Percentiles rank a stretch among this genome's conserved stretches.
phyloP scores from a whole-genome alignment of 805 yeast species.

The Citeromyces matritensis region DNA sequence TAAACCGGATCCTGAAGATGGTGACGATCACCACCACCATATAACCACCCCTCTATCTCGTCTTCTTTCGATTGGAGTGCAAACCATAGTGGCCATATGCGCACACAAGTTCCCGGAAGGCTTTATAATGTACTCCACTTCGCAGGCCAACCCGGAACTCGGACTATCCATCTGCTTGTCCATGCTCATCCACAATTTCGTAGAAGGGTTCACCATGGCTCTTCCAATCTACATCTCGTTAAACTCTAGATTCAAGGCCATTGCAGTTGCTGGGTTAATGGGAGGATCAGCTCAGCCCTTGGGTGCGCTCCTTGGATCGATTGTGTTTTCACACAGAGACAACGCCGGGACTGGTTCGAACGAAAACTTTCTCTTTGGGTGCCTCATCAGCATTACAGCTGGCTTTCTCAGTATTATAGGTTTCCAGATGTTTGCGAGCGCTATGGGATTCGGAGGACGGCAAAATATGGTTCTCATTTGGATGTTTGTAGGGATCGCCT shows the following conservation, averaged over 20 bases:
- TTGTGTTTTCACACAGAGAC: constrained; percentile 24
- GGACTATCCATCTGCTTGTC: constrained; percentile 79
- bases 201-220: constrained; percentile 92
- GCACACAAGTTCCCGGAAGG: constrained; percentile 95
- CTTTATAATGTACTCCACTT: constrained; percentile 70
- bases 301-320: constrained; percentile 67
- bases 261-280: constrained; percentile 45
- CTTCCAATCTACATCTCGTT: constrained; percentile 77
- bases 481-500: constrained; percentile 42
- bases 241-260: constrained; percentile 43
- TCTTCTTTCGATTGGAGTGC: constrained; percentile 76
- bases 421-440: constrained; percentile 74
- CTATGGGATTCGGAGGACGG: constrained; percentile 65
- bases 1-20: constrained; percentile 1
- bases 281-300: constrained; percentile 84
- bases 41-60: constrained; percentile 64
- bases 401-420: constrained; percentile 79
- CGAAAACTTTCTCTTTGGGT: constrained; percentile 36
- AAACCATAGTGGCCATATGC: constrained; percentile 77
- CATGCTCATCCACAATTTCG: constrained; percentile 75
- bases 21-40: constrained; percentile 56
- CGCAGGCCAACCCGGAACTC: constrained; percentile 47
- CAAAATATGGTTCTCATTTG: constrained; percentile 44
- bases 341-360: constrained; percentile 18
- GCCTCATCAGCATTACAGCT: constrained; percentile 56